Evolutionary conservation across 2,329 filamentous ascomycete species (phyloP), one percentile per base, ranked within the genome.

Genomic region (Penicillium sp.): DNA sequence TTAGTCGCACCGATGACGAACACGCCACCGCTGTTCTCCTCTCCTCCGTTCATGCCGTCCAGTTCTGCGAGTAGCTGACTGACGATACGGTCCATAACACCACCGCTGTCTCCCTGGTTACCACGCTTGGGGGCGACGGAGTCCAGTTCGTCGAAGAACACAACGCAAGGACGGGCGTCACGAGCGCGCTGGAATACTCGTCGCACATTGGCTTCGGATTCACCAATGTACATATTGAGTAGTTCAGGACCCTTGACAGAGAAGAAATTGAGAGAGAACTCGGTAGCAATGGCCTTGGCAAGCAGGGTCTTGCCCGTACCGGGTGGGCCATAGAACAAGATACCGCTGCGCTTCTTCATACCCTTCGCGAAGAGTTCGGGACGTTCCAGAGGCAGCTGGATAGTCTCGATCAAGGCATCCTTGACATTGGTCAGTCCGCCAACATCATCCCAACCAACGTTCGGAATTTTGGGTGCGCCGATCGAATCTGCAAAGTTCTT

Each of bases 261-360:
- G 72, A 99, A 97, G 78, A 99, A 99, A 78, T 99, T 99, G 80
- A 93, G 89, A 52, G 93, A 88, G 70, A 92, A 97, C 77, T 99
- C 93, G 74, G 97, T 99, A 72, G 93, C 93, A 63, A 99, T 95
- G 64, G 93, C 93, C 81, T 99, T 99, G 67, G 93, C 93, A 75
- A 99, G 88, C 75, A 99, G 82, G 43, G 93, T 99, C 81, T 99
- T 99, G 89, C 93, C 93, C 64, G 93, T 99, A 89, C 93, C 93
- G 58, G 93, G 93, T 52, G 95, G 93, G 55, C 93, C 95, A 67
- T 96, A 99, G 80, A 99, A 99, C 61, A 99, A 80, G 54, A 99
- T 93, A 87, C 93, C 93, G 68, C 92, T 95, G 35, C 92, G 85
- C 75, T 97, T 97, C 80, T 96, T 96, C 87, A 97, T 93, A 41